Evolutionary conservation across 352 stramenopile species (phyloP).

Genomic region (Phytophthora europaea): DNA sequence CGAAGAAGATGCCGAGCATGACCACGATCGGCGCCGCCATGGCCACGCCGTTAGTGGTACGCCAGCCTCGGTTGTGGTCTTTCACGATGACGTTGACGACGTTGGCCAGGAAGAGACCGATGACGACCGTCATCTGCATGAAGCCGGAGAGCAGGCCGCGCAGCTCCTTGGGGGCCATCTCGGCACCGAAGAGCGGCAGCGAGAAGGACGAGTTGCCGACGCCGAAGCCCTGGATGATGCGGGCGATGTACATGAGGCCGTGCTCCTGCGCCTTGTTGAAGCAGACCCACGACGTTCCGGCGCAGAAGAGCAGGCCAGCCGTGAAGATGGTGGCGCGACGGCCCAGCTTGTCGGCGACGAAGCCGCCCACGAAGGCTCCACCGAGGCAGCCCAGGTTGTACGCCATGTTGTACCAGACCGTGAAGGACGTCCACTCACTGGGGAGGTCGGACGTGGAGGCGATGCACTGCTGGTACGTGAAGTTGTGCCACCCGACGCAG

Average conservation of each 20-base stretch:
- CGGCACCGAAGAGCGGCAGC: conserved; percentile 21
- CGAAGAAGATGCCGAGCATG: conserved; percentile 28
- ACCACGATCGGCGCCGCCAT: conserved; percentile 21
- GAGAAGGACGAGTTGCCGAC: conserved; percentile 34
- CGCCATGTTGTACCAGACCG: conserved; percentile 35
- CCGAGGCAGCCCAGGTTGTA: conserved; percentile 28
- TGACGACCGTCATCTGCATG: conserved; percentile 43
- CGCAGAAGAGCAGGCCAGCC: conserved; percentile 36
- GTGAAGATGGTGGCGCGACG: conserved; percentile 38
- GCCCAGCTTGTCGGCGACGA: conserved; percentile 29
- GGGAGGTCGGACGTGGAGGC: conserved; percentile 19
- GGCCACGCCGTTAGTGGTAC: conserved; percentile 35
- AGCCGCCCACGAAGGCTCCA: conserved; percentile 19
- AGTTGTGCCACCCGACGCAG: conserved; percentile 39
- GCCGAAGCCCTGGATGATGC: conserved; percentile 33
- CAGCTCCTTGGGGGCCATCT: conserved; percentile 26
- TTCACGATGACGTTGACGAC: conserved; percentile 42
- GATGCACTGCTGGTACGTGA: conserved; percentile 27
- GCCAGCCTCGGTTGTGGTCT: conserved; percentile 36
- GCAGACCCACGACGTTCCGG: conserved; percentile 34
- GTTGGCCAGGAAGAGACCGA: conserved; percentile 42
- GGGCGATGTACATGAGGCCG: conserved; percentile 21
- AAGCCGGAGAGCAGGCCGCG: conserved; percentile 21
- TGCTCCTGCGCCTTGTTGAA: conserved; percentile 30
- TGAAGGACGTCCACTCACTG: conserved; percentile 24